phyloP scores from a whole-genome alignment of 768 basidiomycete species.

The Tricholoma terreum region DNA sequence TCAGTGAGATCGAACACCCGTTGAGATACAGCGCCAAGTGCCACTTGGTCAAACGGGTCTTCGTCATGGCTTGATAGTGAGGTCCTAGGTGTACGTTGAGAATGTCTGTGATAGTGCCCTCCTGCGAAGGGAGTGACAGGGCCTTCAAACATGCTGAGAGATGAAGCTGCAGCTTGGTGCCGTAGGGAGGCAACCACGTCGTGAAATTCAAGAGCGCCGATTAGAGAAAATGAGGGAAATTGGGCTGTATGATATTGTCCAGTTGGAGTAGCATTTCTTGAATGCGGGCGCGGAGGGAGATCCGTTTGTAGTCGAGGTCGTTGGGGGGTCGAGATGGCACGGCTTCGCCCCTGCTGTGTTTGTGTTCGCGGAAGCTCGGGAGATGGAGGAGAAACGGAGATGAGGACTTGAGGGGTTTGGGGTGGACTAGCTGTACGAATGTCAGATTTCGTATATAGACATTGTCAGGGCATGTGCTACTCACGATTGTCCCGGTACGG shows the following conservation, averaged over 20 bases:
- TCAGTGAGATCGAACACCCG: constrained; percentile 30
- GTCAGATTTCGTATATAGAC: background rate
- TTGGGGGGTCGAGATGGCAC: constrained; percentile 37
- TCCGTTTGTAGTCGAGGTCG: constrained; percentile 36
- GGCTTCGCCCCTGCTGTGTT: constrained; percentile 30
- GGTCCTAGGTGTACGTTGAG: constrained; percentile 20
- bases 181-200: constrained; percentile 83
- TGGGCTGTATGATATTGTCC: constrained; percentile 38
- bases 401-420: constrained; percentile 8
- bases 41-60: constrained; percentile 51
- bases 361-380: constrained; percentile 23
- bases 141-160: constrained; percentile 64
- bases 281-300: constrained; percentile 38
- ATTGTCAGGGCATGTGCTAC: constrained; percentile 11
- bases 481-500: constrained; percentile 67
- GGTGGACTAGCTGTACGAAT: constrained; percentile 8
- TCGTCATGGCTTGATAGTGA: constrained; percentile 31
- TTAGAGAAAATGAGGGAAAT: constrained; percentile 84
- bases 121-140: constrained; percentile 68
- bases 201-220: constrained; percentile 94
- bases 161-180: constrained; percentile 57
- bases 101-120: constrained; percentile 62
- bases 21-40: constrained; percentile 41
- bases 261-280: constrained; percentile 52
- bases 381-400: constrained; percentile 26